Conservation (phyloP, 2,329 filamentous ascomycete species). For the Fusarium oligoseptatum region DNA sequence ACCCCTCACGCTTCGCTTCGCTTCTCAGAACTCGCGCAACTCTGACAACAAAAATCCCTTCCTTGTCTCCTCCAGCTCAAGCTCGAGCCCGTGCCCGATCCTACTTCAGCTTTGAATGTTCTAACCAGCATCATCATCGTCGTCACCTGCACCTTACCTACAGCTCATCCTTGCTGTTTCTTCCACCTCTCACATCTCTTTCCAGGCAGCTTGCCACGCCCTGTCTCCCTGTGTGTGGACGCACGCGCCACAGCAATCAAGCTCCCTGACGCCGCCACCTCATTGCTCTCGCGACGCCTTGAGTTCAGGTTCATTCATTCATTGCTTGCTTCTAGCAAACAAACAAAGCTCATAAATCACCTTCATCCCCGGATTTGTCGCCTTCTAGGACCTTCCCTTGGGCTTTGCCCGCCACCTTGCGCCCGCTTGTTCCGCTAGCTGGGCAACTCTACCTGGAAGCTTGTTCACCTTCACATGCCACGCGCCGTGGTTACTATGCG, state of each 20-base stretch:
- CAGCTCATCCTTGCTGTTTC: constrained; percentile 5
- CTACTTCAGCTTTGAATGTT: constrained; percentile 19
- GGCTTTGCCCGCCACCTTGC: constrained; percentile 12
- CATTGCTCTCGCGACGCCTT: constrained; percentile 21
- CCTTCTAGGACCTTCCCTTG: background rate
- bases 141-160: background rate
- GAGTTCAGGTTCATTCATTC: background rate
- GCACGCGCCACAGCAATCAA: constrained; percentile 40
- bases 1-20: constrained; percentile 34
- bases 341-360: constrained; percentile 17
- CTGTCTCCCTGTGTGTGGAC: constrained; percentile 5
- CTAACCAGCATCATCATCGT: background rate
- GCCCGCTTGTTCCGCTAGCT: constrained; percentile 20
- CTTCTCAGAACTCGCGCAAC: constrained; percentile 32
- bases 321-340: constrained; percentile 10
- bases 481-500: constrained; percentile 47
- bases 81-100: constrained; percentile 4
- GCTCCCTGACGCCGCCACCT: constrained; percentile 31
- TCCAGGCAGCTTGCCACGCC: constrained; percentile 23
- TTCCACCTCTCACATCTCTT: constrained; percentile 10
- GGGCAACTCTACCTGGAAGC: constrained; percentile 23
- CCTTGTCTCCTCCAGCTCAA: constrained; percentile 9
- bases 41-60: constrained; percentile 14
- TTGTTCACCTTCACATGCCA: constrained; percentile 45
- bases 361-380: constrained; percentile 10